phyloP scores from a whole-genome alignment of 78 protist genomes.

The Emiliania huxleyi region DNA sequence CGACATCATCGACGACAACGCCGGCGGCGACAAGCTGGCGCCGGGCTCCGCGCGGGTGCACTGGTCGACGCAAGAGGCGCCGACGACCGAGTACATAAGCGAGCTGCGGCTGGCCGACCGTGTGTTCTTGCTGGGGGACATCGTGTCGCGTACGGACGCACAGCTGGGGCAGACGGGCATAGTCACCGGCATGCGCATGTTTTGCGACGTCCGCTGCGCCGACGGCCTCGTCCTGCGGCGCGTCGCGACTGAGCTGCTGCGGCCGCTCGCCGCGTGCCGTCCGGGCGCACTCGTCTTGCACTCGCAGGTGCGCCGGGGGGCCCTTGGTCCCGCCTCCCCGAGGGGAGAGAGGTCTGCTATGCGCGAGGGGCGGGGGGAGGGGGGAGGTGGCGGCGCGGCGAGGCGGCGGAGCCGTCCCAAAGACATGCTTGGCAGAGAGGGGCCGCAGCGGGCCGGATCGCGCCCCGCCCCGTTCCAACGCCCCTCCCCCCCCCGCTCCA shows the following conservation, averaged over 20 bases:
- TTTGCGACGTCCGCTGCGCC: not conserved
- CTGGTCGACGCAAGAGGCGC: not conserved
- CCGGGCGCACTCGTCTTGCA: conserved; percentile 3
- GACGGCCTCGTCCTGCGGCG: not conserved
- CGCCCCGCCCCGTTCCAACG: too few species aligned
- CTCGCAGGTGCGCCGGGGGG: too few species aligned
- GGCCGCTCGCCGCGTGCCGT: not conserved
- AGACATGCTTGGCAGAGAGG: too few species aligned
- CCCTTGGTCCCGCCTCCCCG: too few species aligned
- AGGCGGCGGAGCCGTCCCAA: too few species aligned
- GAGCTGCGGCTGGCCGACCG: not conserved
- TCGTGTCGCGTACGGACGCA: not conserved
- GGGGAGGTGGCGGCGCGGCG: too few species aligned
- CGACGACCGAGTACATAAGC: not conserved
- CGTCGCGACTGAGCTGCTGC: not conserved
- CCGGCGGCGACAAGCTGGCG: not conserved
- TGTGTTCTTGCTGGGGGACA: not conserved
- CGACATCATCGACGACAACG: not conserved
- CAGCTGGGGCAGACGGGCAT: not conserved
- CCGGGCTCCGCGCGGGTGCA: not conserved
- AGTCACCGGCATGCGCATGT: conserved; percentile 9
- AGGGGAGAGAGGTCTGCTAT: too few species aligned
- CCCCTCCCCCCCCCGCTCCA: too few species aligned
- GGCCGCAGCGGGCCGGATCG: too few species aligned
- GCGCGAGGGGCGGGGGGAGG: too few species aligned